phyloP scores from a whole-genome alignment of 192 early-diverging fungal genomes.

The Backusella mclennaniae region DNA sequence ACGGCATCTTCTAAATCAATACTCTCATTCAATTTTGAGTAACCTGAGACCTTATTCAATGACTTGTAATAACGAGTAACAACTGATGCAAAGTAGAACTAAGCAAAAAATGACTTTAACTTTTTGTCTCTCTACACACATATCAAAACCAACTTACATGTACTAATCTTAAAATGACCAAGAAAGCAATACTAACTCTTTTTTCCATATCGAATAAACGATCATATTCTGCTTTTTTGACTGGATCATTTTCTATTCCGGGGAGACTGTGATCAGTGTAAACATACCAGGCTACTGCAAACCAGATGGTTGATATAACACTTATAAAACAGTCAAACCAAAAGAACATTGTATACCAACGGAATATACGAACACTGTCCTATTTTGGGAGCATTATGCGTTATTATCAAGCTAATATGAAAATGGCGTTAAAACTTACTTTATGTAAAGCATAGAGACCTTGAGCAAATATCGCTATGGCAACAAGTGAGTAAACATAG shows the following conservation, averaged over 20 bases:
- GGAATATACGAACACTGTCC: conserved; percentile 22
- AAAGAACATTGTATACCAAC: conserved; percentile 32
- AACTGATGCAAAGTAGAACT: conserved; percentile 30
- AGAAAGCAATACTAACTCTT: conserved; percentile 24
- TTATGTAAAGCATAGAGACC: conserved; percentile 30
- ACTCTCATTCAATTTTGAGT: not conserved
- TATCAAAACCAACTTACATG: conserved; percentile 21
- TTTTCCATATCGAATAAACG: conserved; percentile 33
- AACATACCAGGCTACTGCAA: conserved; percentile 33
- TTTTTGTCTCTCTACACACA: not conserved
- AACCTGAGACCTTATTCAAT: conserved; percentile 8
- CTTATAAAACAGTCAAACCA: conserved; percentile 36
- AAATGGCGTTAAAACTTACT: conserved; percentile 5
- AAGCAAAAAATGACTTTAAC: not conserved
- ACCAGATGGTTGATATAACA: conserved; percentile 20
- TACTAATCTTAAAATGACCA: conserved; percentile 25
- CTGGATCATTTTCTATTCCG: conserved; percentile 14
- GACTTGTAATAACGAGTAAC: conserved; percentile 21
- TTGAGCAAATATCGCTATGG: conserved; percentile 18
- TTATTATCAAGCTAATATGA: not conserved
- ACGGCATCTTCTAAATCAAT: conserved; percentile 12
- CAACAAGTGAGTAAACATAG: conserved; percentile 34
- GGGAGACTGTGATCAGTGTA: conserved; percentile 36
- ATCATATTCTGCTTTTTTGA: conserved; percentile 23
- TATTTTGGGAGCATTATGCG: not conserved